Base-by-base conservation (phyloP, 2,329 filamentous ascomycete genomes). In the Curvularia sp. region DNA sequence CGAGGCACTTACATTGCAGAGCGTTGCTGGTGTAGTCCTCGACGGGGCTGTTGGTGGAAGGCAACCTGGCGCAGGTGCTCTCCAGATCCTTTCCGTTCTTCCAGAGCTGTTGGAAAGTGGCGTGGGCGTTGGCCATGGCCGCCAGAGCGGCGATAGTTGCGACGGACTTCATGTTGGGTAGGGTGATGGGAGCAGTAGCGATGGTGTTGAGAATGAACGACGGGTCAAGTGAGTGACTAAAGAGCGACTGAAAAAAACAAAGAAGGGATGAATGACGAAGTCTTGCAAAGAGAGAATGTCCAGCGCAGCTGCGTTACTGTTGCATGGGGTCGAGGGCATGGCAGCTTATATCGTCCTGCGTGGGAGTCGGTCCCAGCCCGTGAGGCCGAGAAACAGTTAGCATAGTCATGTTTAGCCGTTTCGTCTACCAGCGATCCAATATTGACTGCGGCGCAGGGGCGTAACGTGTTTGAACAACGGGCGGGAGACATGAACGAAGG, bases 71-170 rank as follows among this genome's bases (percentile, higher is more conserved):
- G 49, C 70, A 72, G 8, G 67, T 70, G 65, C 65, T 69, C 57
- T 69, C 66, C 6, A 71, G 65, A 54, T 72, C 70, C 53, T 71
- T 65, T 46, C 70, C 70, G 47, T 72, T 71, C 59, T 66, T 69
- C 68, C 69, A 71, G 34, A 71, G 63, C 61, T 72, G 69, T 63
- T 72, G 70, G 60, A 61, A 72, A 57, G 65, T 72, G 30, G 70
- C 70, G 55, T 72, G 70, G 55, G 67, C 67, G 50, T 71, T 68
- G 18, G 67, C 66, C 52, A 71, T 57, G 49, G 68, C 68, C 55
- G 65, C 53, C 34, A 72, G 56, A 62, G 67, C 66, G 59, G 68
- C 66, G 55, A 72, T 53, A 57, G 66, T 53, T 63, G 67, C 68
- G 52, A 64, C 56, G 45, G 68, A 65, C 68, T 71, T 72, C 70